Percentiles rank a stretch among this genome's conserved stretches.
phyloP scores from a whole-genome alignment of 2,329 filamentous ascomycete species.

The Hirsutella rhossiliensis region DNA sequence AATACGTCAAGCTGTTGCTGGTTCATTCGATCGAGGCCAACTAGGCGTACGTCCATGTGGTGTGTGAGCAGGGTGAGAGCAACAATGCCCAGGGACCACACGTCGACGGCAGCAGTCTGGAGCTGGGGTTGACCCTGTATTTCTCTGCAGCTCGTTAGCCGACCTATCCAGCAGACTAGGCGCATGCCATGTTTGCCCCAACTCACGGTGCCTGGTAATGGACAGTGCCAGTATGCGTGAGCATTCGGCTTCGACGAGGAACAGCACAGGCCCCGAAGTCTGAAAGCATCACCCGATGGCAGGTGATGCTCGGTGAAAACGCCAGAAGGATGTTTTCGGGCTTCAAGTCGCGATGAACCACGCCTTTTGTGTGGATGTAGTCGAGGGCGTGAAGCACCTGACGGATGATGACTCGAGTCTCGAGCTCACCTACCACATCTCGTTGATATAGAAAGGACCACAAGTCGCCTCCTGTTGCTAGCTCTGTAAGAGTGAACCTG shows the following conservation, averaged over 20 bases:
- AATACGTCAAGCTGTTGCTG: constrained; percentile 12
- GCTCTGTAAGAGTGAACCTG: constrained; percentile 44
- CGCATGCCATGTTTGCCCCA: not conserved
- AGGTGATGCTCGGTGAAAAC: constrained; percentile 27
- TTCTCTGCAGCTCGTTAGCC: constrained; percentile 23
- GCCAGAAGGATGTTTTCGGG: constrained; percentile 41
- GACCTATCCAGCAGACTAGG: not conserved
- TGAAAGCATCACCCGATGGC: constrained; percentile 34
- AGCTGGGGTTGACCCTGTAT: constrained; percentile 10
- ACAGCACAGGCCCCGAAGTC: constrained; percentile 40
- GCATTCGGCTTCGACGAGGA: constrained; percentile 27
- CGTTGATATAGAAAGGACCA: constrained; percentile 33
- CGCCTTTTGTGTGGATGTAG: constrained; percentile 36
- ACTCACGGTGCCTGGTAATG: constrained; percentile 39
- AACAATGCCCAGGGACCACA: constrained; percentile 41
- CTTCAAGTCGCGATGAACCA: constrained; percentile 42
- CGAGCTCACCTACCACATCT: constrained; percentile 23
- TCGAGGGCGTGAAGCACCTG: constrained; percentile 33
- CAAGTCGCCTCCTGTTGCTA: constrained; percentile 42
- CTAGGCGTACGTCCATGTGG: constrained; percentile 7
- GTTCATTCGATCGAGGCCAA: constrained; percentile 14
- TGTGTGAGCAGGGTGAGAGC: constrained; percentile 22
- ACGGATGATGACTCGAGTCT: constrained; percentile 30
- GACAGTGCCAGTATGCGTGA: constrained; percentile 31
- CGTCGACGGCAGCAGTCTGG: constrained; percentile 30